These are phyloP conservation scores for Penicillium sp. DNA, from an alignment of 2,329 filamentous ascomycete species.

Conservation along the genomic window DNA sequence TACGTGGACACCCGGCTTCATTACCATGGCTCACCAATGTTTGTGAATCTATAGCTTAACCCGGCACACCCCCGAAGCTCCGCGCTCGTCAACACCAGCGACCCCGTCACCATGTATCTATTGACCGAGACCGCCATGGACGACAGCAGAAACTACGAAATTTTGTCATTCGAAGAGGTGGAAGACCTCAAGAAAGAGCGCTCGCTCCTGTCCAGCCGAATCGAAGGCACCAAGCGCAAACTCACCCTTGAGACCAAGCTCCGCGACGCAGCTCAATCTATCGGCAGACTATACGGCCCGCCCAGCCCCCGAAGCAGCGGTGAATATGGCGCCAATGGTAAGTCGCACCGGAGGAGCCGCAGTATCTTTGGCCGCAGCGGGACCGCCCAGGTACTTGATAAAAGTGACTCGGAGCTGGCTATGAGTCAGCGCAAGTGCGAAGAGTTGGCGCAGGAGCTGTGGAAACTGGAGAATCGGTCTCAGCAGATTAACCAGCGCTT, in stretches of 20 bases:
- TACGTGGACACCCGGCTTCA: background rate
- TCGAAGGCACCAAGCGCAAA: slow-evolving; percentile 79
- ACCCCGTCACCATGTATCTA: slow-evolving; percentile 79
- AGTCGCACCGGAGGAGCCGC: slow-evolving; percentile 55
- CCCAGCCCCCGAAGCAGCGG: slow-evolving; percentile 55
- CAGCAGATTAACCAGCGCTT: slow-evolving; percentile 74
- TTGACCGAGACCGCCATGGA: slow-evolving; percentile 89
- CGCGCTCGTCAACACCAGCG: slow-evolving; percentile 46
- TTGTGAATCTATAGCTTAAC: slow-evolving; percentile 56
- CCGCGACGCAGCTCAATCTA: slow-evolving; percentile 84
- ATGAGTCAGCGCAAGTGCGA: slow-evolving; percentile 80
- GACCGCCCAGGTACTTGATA: slow-evolving; percentile 38
- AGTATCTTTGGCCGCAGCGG: slow-evolving; percentile 50
- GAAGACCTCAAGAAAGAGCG: slow-evolving; percentile 89
- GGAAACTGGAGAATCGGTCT: slow-evolving; percentile 73
- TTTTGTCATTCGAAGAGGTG: slow-evolving; percentile 87
- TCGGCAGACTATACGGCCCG: slow-evolving; percentile 76
- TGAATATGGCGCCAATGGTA: slow-evolving; percentile 37
- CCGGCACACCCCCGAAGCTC: slow-evolving; percentile 36
- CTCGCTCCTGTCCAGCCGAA: slow-evolving; percentile 68
- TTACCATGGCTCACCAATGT: background rate
- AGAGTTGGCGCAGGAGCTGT: slow-evolving; percentile 77
- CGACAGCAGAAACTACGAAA: slow-evolving; percentile 81
- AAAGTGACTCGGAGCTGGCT: slow-evolving; percentile 72
- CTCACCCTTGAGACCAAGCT: slow-evolving; percentile 90